Percentiles rank a stretch among this genome's conserved stretches.
phyloP scores from a whole-genome alignment of 1,284 basidiomycete genomes.

The Phenoliferia sp. region DNA sequence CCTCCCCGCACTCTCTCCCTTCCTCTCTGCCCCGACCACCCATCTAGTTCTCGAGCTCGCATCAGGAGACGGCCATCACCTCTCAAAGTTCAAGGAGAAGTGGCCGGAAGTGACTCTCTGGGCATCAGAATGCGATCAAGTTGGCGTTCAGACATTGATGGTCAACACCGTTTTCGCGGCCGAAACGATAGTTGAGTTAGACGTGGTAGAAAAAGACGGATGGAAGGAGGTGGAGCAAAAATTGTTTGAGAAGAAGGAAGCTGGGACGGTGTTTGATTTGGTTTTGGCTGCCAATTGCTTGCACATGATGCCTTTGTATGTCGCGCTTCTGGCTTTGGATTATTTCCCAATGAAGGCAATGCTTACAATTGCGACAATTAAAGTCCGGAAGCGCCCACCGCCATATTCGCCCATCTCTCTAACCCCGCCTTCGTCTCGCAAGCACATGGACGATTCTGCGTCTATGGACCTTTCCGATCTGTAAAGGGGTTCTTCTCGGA shows the following conservation, averaged over 20 bases:
- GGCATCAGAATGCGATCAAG: constrained; percentile 23
- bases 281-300: constrained; percentile 19
- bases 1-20: neutral
- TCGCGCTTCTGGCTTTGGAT: neutral
- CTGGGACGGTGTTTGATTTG: constrained; percentile 3
- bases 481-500: constrained; percentile 17
- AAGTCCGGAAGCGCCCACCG: constrained; percentile 16
- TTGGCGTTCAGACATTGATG: neutral
- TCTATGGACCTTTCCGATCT: constrained; percentile 21
- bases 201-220: neutral
- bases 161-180: no score
- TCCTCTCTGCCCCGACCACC: neutral
- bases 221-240: neutral
- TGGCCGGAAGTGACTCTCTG: neutral
- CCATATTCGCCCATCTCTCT: constrained; percentile 15
- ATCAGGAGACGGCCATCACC: constrained; percentile 17
- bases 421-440: neutral
- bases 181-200: neutral
- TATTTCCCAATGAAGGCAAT: neutral
- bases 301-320: constrained; percentile 28
- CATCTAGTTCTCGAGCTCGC: constrained; percentile 17
- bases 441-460: neutral
- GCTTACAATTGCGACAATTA: neutral
- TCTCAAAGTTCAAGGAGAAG: constrained; percentile 2
- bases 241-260: no score